These are phyloP conservation scores for Hanseniaspora clermontiae DNA, from an alignment of 805 yeast genomes.

Conservation along the genomic window DNA sequence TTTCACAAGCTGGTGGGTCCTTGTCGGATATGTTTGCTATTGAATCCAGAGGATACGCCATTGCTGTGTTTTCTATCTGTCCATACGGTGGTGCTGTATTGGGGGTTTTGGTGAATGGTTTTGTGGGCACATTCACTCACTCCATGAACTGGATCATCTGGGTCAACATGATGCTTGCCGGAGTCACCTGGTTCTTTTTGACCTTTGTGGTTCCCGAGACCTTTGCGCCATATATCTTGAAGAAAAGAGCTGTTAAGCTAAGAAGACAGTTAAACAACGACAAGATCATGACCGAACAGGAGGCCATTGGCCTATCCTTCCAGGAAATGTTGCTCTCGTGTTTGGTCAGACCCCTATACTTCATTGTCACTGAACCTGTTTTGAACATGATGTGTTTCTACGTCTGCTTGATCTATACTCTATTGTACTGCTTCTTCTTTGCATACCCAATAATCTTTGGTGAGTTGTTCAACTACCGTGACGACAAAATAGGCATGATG, in stretches of 20 bases:
- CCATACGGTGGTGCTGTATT: slow-evolving; percentile 89
- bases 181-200: slow-evolving; percentile 60
- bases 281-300: slow-evolving; percentile 85
- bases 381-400: slow-evolving; percentile 71
- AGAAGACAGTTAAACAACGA: slow-evolving; percentile 72
- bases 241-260: slow-evolving; percentile 48
- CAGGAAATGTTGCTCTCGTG: slow-evolving; percentile 60
- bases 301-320: slow-evolving; percentile 61
- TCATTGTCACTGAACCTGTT: slow-evolving; percentile 71
- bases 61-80: slow-evolving; percentile 81
- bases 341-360: slow-evolving; percentile 66
- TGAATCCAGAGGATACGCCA: slow-evolving; percentile 73
- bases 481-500: slow-evolving; percentile 74
- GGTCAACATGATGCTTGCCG: slow-evolving; percentile 90
- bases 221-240: slow-evolving; percentile 68
- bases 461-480: slow-evolving; percentile 63
- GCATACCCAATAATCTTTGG: slow-evolving; percentile 85
- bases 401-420: slow-evolving; percentile 80
- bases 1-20: slow-evolving; percentile 81
- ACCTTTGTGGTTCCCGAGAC: slow-evolving; percentile 68
- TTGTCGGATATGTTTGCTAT: slow-evolving; percentile 79
- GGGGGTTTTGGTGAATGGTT: slow-evolving; percentile 82
- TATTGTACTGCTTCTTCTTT: slow-evolving; percentile 84
- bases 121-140: slow-evolving; percentile 59
- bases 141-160: slow-evolving; percentile 63